Base-by-base conservation (phyloP, 805 yeast genomes). In the Starmera pachycereana region DNA sequence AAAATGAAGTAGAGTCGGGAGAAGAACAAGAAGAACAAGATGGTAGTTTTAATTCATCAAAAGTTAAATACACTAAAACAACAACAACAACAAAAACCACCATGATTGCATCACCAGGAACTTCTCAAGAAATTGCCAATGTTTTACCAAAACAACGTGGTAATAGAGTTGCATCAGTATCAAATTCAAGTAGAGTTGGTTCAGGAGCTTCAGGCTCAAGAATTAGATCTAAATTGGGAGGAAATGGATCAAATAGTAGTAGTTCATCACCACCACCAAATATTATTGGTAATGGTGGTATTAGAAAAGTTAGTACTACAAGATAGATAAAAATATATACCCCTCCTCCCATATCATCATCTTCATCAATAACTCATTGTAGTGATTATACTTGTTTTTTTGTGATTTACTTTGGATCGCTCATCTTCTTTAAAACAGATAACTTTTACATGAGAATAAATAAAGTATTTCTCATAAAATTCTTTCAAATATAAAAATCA, bases 91-190 rank as follows among this genome's bases (percentile, higher is more conserved):
- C 58, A 3, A 55, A 50, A 38, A 55, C 57, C 6, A 55, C 56
- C 4, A 55, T 56, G 3, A 50, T 53, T 12, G 50, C 57, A 18
- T 53, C 62, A 9, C 58, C 61, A 25, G 61, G 60, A 36, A 45
- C 48, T 13, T 39, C 54, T 4, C 48, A 47, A 32, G 55, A 53
- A 32, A 31, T 46, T 12, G 36, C 41, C 31, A 44, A 44, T n/a
- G 41, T 35, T 6, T 10, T 55, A 31, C 58, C 57, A 33, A 55
- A 53, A 40, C 53, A 48, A 34, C 48, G 55, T 40, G 34, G 18
- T 8, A 35, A 40, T 12, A 46, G 56, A 41, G 47, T 46, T 13
- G 35, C 56, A 10, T 51, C 57, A 7, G 27, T 4, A 22, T 22
- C 27, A 22, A 22, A 5, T 22, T 22, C 27, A 22, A 22, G 5